Evolutionary conservation across 192 early-diverging fungal species (phyloP), one percentile per base, ranked within the genome.

Genomic region (Linderina pennispora): DNA sequence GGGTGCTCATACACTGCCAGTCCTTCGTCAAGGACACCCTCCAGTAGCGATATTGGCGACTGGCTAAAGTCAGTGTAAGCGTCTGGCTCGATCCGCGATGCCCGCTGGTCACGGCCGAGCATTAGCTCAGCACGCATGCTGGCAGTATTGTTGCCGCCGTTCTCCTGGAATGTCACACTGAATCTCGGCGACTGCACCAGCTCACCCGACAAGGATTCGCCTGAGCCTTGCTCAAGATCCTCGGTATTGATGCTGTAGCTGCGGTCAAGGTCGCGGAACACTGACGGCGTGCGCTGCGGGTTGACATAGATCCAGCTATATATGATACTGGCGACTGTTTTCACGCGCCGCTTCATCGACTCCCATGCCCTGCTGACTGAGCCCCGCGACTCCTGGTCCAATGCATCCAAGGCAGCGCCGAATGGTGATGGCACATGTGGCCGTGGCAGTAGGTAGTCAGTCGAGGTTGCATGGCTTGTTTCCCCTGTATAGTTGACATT

Each of bases 11-110:
- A 89, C 9, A 71, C 64, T 18, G 76, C 66, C 77, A 87, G 68
- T 1, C 83, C 82, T 28, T 82, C 76, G 46, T 89, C 85, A 19
- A 89, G 49, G 6, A 89, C 76, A 18, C 87, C 87, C 16, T 78
- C 54, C 13, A 80, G 71, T 19, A 89, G 46, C 0, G 80, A 79
- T 70, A 84, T 82, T 6, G 87, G 82, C 8, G 87, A 85, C 53
- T 89, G 79, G 22, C 48, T 57, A 50, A 81, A 89, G 50, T 89
- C 83, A 7, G 87, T 89, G 36, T 77, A 83, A 21, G 75, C 51
- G 34, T 81, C 77, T 1, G 84, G 70, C 21, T 75, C 72, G 0
- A 80, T 80, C 22, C 69, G 68, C 31, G 76, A 80, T 37, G 84
- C 77, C 10, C 85, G 72, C 23, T 86, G 79, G 38, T 86, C 83